Conservation (phyloP, 1,284 basidiomycete species). For the Fomes fomentarius region DNA sequence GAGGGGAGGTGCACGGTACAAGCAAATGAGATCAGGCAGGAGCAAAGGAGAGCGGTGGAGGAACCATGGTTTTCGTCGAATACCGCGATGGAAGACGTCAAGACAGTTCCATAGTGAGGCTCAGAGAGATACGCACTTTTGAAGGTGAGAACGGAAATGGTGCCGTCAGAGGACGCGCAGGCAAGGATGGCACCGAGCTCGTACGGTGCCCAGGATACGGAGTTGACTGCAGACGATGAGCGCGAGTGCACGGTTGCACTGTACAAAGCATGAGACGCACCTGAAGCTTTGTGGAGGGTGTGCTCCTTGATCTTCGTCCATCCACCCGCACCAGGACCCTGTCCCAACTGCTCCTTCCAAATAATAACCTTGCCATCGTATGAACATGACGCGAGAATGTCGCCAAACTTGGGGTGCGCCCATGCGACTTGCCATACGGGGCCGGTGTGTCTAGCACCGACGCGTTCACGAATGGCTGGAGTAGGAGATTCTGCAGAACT, state of each 20-base stretch:
- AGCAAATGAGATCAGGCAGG: not conserved
- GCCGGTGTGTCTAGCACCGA: slow-evolving; percentile 77
- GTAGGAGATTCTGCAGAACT: slow-evolving; percentile 25
- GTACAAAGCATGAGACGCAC: slow-evolving; percentile 45
- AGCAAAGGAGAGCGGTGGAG: not conserved
- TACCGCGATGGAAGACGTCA: too few relatives aligned
- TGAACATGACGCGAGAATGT: slow-evolving; percentile 95
- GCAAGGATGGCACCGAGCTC: slow-evolving; percentile 96
- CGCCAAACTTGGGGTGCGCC: slow-evolving; percentile 97
- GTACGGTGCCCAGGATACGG: slow-evolving; percentile 97
- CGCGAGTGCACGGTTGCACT: not conserved
- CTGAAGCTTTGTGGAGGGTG: slow-evolving; percentile 91
- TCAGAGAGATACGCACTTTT: slow-evolving; percentile 87
- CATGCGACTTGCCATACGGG: slow-evolving; percentile 99
- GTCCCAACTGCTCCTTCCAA: slow-evolving; percentile 87
- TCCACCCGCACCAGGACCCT: slow-evolving; percentile 54
- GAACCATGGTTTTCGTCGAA: too few relatives aligned
- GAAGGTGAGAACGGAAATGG: slow-evolving; percentile 95
- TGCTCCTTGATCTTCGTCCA: slow-evolving; percentile 99
- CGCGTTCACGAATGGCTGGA: not conserved
- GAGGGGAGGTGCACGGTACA: not conserved
- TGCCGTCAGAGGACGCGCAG: slow-evolving; percentile 98
- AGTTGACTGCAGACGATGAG: slow-evolving; percentile 72
- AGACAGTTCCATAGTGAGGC: too few relatives aligned
- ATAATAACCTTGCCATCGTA: slow-evolving; percentile 99